A percentile compares a stretch with the other conserved stretches of the same genome.
Evolutionary conservation across 176 grass and related monocot genomes (phyloP).

Genomic region (Eragrostis curvula): DNA sequence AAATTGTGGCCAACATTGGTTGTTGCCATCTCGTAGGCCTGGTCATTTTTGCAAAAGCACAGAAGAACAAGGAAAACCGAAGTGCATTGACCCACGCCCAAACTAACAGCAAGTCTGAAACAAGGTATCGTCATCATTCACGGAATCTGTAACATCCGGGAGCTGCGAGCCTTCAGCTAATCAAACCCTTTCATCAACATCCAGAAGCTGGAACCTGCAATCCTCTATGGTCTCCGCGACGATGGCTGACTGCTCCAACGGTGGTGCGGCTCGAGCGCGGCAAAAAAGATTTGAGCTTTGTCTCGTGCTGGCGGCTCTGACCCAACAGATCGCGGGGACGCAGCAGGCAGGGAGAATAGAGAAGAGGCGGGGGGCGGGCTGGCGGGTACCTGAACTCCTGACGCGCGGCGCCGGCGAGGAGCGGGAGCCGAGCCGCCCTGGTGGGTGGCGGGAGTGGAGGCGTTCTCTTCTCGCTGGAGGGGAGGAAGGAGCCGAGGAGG

Average conservation of each 20-base stretch:
- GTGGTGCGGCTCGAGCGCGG: not conserved
- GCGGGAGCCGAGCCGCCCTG: conserved; percentile 42
- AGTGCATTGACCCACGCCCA: not conserved
- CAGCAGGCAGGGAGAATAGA: too few relatives aligned
- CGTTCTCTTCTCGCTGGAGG: not conserved
- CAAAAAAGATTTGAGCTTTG: not conserved
- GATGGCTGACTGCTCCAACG: not conserved
- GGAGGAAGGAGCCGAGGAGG: conserved; percentile 36
- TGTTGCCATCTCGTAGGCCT: not conserved
- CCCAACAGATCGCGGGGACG: not conserved
- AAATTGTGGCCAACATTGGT: not conserved
- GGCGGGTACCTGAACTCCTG: not conserved
- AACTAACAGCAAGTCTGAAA: not conserved
- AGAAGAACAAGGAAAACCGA: not conserved
- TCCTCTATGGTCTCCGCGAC: not conserved
- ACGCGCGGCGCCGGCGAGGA: conserved; percentile 21
- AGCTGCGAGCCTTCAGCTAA: not conserved
- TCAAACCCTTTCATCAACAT: not conserved
- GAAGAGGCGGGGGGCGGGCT: not conserved
- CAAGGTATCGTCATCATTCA: not conserved
- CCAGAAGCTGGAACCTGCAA: not conserved
- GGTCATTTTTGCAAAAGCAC: too few relatives aligned
- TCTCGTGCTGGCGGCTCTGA: not conserved
- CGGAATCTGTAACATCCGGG: not conserved
- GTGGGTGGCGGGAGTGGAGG: not conserved